phyloP scores from a whole-genome alignment of 164 flowering plant species.

The Protea cynaroides region DNA sequence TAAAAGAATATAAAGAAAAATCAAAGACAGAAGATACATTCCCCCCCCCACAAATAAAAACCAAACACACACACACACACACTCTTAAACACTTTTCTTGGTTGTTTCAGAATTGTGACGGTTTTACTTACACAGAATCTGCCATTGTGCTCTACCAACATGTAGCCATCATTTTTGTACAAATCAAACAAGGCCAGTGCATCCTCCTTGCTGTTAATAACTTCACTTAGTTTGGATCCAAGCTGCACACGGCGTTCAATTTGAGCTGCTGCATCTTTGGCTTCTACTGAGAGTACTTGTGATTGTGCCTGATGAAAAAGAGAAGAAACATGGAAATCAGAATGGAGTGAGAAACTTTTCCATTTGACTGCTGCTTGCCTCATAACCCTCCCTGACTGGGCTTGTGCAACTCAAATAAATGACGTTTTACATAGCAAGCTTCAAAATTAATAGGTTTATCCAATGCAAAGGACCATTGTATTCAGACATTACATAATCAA shows the following conservation, averaged over 20 bases:
- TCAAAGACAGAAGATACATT: not conserved
- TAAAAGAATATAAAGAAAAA: too few relatives aligned
- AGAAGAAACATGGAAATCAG: not conserved
- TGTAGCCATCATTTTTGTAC: conserved; percentile 65
- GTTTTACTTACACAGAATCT: conserved; percentile 61
- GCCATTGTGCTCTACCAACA: conserved; percentile 64
- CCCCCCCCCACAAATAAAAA: too few relatives aligned
- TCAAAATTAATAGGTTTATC: too few relatives aligned
- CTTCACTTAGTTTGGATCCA: conserved; percentile 76
- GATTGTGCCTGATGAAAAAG: conserved; percentile 32
- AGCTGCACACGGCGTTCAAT: conserved; percentile 64
- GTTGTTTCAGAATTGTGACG: not conserved
- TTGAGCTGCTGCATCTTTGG: conserved; percentile 75
- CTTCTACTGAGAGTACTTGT: conserved; percentile 51
- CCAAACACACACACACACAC: too few relatives aligned
- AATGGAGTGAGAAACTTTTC: not conserved
- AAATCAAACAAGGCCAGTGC: conserved; percentile 61
- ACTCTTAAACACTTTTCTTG: too few relatives aligned
- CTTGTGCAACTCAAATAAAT: too few relatives aligned
- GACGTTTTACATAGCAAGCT: too few relatives aligned
- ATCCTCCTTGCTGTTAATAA: conserved; percentile 58
- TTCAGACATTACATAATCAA: too few relatives aligned
- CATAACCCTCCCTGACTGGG: not conserved
- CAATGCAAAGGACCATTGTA: too few relatives aligned
- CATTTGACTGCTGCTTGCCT: not conserved